phyloP scores from a whole-genome alignment of 2,329 filamentous ascomycete species.

The Colletotrichum sp. region DNA sequence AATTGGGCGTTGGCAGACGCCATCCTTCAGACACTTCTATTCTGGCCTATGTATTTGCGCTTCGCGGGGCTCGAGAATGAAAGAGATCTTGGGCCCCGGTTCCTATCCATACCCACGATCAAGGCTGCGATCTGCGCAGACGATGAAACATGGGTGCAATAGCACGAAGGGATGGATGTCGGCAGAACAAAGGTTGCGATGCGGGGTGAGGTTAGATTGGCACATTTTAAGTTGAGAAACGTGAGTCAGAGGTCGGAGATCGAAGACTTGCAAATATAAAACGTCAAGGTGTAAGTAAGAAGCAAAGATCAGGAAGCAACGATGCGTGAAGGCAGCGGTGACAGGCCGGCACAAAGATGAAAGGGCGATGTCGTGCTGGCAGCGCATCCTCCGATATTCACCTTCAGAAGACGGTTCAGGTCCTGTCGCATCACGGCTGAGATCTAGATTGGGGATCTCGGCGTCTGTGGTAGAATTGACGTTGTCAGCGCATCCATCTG shows the following conservation, averaged over 20 bases:
- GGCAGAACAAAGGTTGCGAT: neutral
- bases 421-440: neutral
- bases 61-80: neutral
- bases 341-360: neutral
- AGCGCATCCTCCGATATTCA: neutral
- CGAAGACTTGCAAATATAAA: neutral
- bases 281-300: neutral
- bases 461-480: neutral
- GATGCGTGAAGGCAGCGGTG: neutral
- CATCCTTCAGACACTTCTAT: neutral
- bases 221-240: neutral
- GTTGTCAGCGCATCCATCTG: neutral
- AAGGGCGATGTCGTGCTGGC: neutral
- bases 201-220: neutral
- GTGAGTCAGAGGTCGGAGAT: neutral
- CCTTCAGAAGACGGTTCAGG: fast-evolving
- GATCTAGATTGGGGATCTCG: neutral
- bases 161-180: neutral
- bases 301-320: neutral
- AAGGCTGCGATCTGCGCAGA: neutral
- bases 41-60: neutral
- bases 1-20: neutral
- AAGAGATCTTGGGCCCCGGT: neutral
- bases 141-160: neutral
- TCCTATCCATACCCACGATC: neutral